Conservation (phyloP, 768 basidiomycete genomes). For the Kwoniella bestiolae region DNA sequence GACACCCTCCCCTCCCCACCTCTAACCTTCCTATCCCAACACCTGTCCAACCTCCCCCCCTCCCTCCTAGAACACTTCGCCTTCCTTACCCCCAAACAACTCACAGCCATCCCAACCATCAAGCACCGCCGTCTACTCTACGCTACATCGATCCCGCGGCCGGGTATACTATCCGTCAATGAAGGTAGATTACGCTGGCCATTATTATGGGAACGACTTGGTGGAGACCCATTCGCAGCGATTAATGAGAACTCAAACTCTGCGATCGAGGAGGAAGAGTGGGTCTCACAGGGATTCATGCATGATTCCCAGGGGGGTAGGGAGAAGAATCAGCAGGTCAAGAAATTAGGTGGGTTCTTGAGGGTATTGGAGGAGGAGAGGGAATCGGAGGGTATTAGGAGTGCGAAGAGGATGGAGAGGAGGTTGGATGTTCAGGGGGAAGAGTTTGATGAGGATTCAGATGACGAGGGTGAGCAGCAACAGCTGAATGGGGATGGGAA, state of each 20-base stretch:
- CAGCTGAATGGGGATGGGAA: slow-evolving; percentile 8
- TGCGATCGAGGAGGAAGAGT: slow-evolving; percentile 33
- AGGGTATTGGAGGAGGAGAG: slow-evolving; percentile 67
- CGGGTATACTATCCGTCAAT: slow-evolving; percentile 16
- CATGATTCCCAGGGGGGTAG: neutral
- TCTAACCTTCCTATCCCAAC: slow-evolving; percentile 37
- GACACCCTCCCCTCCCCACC: slow-evolving; percentile 38
- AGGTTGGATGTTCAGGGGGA: slow-evolving; percentile 71
- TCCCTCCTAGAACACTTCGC: slow-evolving; percentile 35
- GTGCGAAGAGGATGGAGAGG: slow-evolving; percentile 53
- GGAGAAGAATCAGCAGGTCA: slow-evolving; percentile 41
- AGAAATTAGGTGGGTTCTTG: slow-evolving; percentile 60
- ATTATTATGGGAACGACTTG: slow-evolving; percentile 52
- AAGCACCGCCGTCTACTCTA: slow-evolving; percentile 51
- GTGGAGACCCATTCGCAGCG: slow-evolving; percentile 34
- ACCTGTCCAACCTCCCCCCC: slow-evolving; percentile 40
- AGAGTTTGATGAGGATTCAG: slow-evolving; percentile 70
- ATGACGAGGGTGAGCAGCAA: slow-evolving; percentile 11
- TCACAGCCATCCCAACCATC: slow-evolving; percentile 42
- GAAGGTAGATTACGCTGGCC: slow-evolving; percentile 47
- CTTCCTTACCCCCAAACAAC: slow-evolving; percentile 39
- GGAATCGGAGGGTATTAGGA: slow-evolving; percentile 61
- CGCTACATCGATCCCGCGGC: slow-evolving; percentile 24
- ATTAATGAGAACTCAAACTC: slow-evolving; percentile 17
- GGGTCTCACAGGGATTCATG: slow-evolving; percentile 37